These are phyloP conservation scores for Achaetomium macrosporum DNA, from an alignment of 2,329 filamentous ascomycete species.

Conservation along the genomic window DNA sequence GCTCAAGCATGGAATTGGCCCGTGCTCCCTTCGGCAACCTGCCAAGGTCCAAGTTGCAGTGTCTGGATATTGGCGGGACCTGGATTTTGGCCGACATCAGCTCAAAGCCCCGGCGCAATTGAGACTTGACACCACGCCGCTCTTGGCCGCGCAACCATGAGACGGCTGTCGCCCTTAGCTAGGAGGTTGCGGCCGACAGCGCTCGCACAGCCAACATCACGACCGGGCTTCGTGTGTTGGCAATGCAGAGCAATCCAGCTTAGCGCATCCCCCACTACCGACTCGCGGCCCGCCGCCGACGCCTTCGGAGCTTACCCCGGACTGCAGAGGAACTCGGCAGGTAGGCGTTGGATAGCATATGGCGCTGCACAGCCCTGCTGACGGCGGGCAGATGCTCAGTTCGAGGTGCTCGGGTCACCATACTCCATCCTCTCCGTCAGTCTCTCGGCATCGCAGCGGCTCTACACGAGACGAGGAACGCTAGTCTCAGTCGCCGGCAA, in stretches of 20 bases:
- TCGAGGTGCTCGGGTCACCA: slow-evolving; percentile 86
- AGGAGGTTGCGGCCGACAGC: slow-evolving; percentile 31
- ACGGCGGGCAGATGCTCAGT: slow-evolving; percentile 68
- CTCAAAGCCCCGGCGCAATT: slow-evolving; percentile 1
- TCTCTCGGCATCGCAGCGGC: slow-evolving; percentile 84
- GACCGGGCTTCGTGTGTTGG: slow-evolving; percentile 40
- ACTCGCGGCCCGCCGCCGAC: slow-evolving; percentile 48
- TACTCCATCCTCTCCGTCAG: slow-evolving; percentile 92
- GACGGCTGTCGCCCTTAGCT: slow-evolving; percentile 37
- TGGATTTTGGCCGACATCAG: slow-evolving; percentile 5
- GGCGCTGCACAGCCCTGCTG: slow-evolving; percentile 8
- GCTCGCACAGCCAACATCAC: slow-evolving; percentile 17
- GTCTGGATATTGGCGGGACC: slow-evolving; percentile 19
- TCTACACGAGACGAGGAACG: slow-evolving; percentile 88
- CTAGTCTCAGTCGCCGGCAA: slow-evolving; percentile 86
- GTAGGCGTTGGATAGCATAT: slow-evolving; percentile 31
- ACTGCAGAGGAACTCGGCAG: slow-evolving; percentile 43
- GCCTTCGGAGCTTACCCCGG: slow-evolving; percentile 48
- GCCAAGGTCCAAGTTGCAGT: no score
- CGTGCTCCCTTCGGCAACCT: neutral
- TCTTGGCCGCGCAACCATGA: slow-evolving; percentile 32
- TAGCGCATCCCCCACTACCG: slow-evolving; percentile 53
- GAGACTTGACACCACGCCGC: neutral
- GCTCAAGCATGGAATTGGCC: neutral
- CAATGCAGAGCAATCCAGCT: slow-evolving; percentile 59